Percentiles rank a stretch among this genome's conserved stretches.
These are phyloP conservation scores for Plasmodium inui DNA, from an alignment of 169 alveolate genomes.

Conservation along the genomic window DNA sequence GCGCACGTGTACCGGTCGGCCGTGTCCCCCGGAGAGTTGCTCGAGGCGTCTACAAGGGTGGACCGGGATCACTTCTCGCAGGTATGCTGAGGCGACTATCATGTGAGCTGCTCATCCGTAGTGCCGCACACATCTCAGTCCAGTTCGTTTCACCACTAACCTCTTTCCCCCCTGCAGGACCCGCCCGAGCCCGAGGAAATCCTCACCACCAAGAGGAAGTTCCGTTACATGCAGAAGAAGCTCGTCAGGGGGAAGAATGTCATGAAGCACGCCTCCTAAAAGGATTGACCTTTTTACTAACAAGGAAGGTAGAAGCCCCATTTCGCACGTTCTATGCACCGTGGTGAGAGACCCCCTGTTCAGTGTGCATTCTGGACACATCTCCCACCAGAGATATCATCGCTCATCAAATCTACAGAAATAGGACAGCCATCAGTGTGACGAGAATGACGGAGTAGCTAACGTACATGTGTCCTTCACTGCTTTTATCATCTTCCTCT, in stretches of 20 bases:
- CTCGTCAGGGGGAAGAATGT: constrained; percentile 59
- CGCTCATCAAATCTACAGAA: background rate
- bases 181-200: constrained; percentile 5
- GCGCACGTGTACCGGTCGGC: background rate
- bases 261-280: background rate
- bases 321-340: background rate
- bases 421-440: background rate
- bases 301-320: background rate
- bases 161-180: background rate
- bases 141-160: background rate
- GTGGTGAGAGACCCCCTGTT: background rate
- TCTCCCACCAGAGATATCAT: background rate
- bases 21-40: background rate
- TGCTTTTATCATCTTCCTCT: background rate
- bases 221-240: constrained; percentile 61
- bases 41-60: background rate
- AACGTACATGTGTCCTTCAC: background rate
- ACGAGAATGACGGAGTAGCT: background rate
- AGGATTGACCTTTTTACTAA: background rate
- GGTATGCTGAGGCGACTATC: background rate
- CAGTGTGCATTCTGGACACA: background rate
- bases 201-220: constrained; percentile 41
- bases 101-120: background rate
- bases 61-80: background rate
- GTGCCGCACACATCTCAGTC: background rate